Evolutionary conservation across 1,139 yeast species (phyloP), one percentile per base, ranked within the genome.

Genomic region (Debaryomyces fabryi): DNA sequence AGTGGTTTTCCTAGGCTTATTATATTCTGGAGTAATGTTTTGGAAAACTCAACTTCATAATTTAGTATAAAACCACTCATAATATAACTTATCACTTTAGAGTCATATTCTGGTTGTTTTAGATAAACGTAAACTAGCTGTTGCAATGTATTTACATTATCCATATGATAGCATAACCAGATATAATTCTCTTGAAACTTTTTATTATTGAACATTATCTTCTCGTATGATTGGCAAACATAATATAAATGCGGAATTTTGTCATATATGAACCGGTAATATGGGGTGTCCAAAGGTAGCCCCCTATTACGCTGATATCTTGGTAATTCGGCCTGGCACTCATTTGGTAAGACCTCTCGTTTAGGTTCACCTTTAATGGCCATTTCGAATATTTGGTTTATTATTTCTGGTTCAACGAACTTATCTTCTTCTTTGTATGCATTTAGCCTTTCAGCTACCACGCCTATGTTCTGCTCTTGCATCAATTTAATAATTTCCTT

Each of bases 151-250:
- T 55, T 55, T 16, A 64, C 15, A 43, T 70, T 69, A 48, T 68
- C 66, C 57, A 57, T 59, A 52, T 72, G 76, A 52, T 67, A 71
- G 48, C 70, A 62, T 23, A 69, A 49, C 71, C 74, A 68, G 7
- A 68, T 62, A 46, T 60, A 65, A 36, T 58, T 53, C 44, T 64
- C 68, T 37, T 63, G 60, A 42, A 66, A 64, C 16, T 47, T 25
- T 36, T 52, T 48, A 45, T 52, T 39, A 41, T 43, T 42, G 35
- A 47, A 46, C 39, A 49, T 49, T 7, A 41, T 40, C 12, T 37
- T 34, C 39, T 63, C 63, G 44, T 63, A 62, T 2, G 51, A 49
- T 18, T 52, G 48, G 49, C 58, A 62, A 4, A 63, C 56, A n/a
- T 49, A 44, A 42, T 63, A 58, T 7, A 65, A 50, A 29, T 51